These are phyloP conservation scores for Aspergillus sclerotioniger DNA, from an alignment of 495 filamentous ascomycete species.

Conservation along the genomic window DNA sequence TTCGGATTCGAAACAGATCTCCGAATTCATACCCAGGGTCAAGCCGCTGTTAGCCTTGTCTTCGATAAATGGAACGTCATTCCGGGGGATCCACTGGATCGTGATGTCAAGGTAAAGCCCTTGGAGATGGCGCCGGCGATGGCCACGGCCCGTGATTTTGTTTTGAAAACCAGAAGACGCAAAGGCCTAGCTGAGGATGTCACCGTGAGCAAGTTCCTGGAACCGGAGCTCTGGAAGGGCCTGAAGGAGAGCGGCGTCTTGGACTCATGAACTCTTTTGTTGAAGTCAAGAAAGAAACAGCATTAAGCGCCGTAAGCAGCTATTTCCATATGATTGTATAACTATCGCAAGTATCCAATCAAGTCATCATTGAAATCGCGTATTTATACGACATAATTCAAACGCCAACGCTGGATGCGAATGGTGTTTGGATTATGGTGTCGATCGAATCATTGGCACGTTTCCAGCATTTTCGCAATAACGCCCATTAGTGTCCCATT, in stretches of 20 bases:
- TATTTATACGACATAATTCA: background rate
- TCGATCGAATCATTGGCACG: conserved; percentile 51
- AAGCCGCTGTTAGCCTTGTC: conserved; percentile 83
- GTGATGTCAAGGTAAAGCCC: conserved; percentile 74
- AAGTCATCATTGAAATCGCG: background rate
- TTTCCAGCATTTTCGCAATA: conserved; percentile 89
- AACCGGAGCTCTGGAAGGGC: conserved; percentile 85
- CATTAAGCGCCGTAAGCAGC: background rate
- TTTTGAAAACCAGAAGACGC: conserved; percentile 87
- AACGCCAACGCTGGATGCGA: background rate
- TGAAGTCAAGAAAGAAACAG: background rate
- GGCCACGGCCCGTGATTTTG: conserved; percentile 91
- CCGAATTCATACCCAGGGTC: conserved; percentile 91
- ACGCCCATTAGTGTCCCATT: conserved; percentile 87
- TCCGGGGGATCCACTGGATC: conserved; percentile 91
- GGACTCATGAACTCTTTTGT: conserved; percentile 52
- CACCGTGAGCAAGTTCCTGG: conserved; percentile 90
- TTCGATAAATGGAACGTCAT: conserved; percentile 97
- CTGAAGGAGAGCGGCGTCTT: conserved; percentile 87
- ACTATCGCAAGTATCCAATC: background rate
- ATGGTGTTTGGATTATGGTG: background rate
- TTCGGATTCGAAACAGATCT: conserved; percentile 98
- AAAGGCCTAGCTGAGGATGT: conserved; percentile 97
- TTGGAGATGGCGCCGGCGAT: conserved; percentile 83
- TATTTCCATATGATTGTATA: background rate